phyloP scores from a whole-genome alignment of 2,329 filamentous ascomycete genomes.

The Monilinia fructicola region DNA sequence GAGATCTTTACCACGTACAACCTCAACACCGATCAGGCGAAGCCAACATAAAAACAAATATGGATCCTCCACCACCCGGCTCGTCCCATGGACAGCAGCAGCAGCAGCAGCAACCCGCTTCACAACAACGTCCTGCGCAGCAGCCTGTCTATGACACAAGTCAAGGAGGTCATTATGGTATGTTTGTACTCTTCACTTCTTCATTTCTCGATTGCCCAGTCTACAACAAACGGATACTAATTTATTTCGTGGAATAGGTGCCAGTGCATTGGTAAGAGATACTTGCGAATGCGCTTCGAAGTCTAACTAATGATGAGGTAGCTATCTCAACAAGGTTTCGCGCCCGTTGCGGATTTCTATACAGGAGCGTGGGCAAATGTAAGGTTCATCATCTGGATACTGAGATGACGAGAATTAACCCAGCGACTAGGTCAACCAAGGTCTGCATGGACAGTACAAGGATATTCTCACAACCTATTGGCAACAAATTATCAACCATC shows the following conservation, averaged over 20 bases:
- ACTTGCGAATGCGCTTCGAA: constrained; percentile 16
- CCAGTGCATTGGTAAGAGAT: constrained; percentile 63
- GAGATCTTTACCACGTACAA: constrained; percentile 5
- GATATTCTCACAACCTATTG: constrained; percentile 98
- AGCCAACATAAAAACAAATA: constrained; percentile 39
- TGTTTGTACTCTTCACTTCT: constrained; percentile 36
- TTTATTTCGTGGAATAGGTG: constrained; percentile 49
- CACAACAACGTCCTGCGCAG: constrained; percentile 22
- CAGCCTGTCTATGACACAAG: constrained; percentile 67
- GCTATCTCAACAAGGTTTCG: constrained; percentile 84
- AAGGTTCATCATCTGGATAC: constrained; percentile 41
- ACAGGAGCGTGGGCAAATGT: constrained; percentile 95
- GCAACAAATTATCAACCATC: constrained; percentile 96
- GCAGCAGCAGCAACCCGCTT: constrained; percentile 48
- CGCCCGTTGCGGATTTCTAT: constrained; percentile 86
- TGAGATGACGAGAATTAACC: constrained; percentile 32
- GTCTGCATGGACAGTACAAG: constrained; percentile 86
- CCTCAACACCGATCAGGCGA: constrained; percentile 14
- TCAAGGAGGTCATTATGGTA: constrained; percentile 78
- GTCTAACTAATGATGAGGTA: constrained; percentile 45
- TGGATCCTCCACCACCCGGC: constrained; percentile 56
- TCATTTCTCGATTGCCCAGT: background rate
- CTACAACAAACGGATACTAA: constrained; percentile 33
- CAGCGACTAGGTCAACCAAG: constrained; percentile 78
- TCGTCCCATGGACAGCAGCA: constrained; percentile 56